Evolutionary conservation across 2,329 filamentous ascomycete genomes (phyloP), one percentile per base, ranked within the genome.

Genomic region (Diaporthe eres): DNA sequence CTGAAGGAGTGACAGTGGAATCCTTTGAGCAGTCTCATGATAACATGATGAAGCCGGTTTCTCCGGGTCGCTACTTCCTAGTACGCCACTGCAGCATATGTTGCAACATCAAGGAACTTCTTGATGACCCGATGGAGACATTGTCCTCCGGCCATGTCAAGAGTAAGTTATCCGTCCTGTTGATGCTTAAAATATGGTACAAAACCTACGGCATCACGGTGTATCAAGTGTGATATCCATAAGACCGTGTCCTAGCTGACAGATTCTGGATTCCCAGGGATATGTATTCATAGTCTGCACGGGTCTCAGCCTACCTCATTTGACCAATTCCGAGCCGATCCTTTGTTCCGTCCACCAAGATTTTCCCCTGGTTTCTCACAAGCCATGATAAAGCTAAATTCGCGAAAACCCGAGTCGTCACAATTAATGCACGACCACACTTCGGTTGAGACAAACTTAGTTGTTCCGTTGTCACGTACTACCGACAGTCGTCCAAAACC

Each of bases 21-120:
- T 31, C 25, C 42, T 65, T 22, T 7, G 25, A n/a, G 17, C 17
- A 31, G 2, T 17, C n/a, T 19, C 42, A 49, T 1, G 9, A 25
- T 7, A 65, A 65, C 25, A 65, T 49, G 61, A 47, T 15, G 61
- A 34, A 34, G 39, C 61, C 61, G 17, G 34, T 65, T 47, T 12
- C 25, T 28, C 61, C 42, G 6, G 61, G 61, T 47, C 61, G 42
- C 17, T 65, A 65, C 15, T 65, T 34, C 42, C 42, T 65, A 17
- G 42, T 44, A 17, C 25, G 61, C n/a, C 61, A 65, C 17, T 65
- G 61, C 25, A 65, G 34, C 9, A 22, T 34, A 19, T 65, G 42
- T n/a, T 65, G 61, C 61, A 65, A 49, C 31, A 31, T 65, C n/a
- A 47, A 65, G n/a, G 61, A 65, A 49, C 39, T 65, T 12, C n/a